A percentile compares a stretch with the other conserved stretches of the same genome.
These are phyloP conservation scores for Neostapfia colusana DNA, from an alignment of 176 grass and related monocot genomes.

Conservation along the genomic window DNA sequence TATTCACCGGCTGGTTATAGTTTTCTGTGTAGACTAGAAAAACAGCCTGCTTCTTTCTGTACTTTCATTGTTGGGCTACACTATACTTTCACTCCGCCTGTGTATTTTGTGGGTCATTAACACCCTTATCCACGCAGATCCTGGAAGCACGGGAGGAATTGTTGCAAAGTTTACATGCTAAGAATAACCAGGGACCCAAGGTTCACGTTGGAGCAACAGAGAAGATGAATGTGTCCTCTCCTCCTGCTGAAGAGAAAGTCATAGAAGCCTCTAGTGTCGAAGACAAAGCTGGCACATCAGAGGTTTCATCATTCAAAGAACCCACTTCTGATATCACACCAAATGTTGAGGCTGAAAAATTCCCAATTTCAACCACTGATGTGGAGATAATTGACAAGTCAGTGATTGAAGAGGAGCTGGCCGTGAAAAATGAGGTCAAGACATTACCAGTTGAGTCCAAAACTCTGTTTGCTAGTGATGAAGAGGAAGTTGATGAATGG, in stretches of 20 bases:
- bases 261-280: constrained; percentile 26
- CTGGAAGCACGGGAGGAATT: constrained; percentile 56
- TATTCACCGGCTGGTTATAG: neutral
- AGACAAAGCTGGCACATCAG: neutral
- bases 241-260: constrained; percentile 45
- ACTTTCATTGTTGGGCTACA: neutral
- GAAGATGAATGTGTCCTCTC: constrained; percentile 12
- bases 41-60: neutral
- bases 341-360: constrained; percentile 47
- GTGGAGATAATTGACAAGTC: constrained; percentile 69
- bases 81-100: neutral
- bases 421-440: constrained; percentile 25
- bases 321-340: constrained; percentile 34
- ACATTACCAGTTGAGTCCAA: neutral
- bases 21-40: neutral
- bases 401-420: constrained; percentile 58
- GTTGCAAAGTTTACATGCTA: constrained; percentile 48
- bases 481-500: constrained; percentile 62
- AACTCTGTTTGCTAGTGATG: neutral
- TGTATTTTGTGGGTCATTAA: neutral
- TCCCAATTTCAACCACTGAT: constrained; percentile 36
- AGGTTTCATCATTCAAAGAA: constrained; percentile 39
- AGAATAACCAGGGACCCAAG: constrained; percentile 38
- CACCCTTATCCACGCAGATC: constrained; percentile 36
- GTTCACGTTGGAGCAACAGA: constrained; percentile 27